These are phyloP conservation scores for Xylaria sp. DNA, from an alignment of 2,329 filamentous ascomycete species.

Conservation along the genomic window DNA sequence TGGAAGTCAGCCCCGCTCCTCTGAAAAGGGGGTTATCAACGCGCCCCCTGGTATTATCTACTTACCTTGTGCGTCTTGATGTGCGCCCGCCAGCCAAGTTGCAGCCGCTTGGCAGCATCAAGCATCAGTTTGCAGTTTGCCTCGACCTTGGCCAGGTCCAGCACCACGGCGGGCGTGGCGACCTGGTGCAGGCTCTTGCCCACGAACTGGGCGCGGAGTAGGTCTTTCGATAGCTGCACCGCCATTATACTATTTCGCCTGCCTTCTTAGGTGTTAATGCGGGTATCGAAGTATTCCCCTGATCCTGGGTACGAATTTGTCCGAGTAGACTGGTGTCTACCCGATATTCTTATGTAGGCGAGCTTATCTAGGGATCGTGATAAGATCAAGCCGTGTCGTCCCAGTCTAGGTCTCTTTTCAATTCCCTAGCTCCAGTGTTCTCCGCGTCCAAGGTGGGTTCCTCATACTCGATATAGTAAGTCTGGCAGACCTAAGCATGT, in stretches of 20 bases:
- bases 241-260: constrained; percentile 14
- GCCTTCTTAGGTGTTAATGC: background rate
- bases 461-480: background rate
- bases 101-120: constrained; percentile 58
- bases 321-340: background rate
- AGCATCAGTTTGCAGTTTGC: constrained; percentile 75
- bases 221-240: constrained; percentile 37
- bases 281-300: background rate
- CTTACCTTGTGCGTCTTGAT: constrained; percentile 82
- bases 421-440: background rate
- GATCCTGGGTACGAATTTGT: background rate
- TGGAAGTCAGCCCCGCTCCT: constrained; percentile 2
- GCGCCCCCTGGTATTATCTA: too few species aligned
- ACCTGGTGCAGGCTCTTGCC: constrained; percentile 63
- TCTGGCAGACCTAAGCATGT: background rate
- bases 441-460: background rate
- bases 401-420: background rate
- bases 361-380: background rate
- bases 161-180: constrained; percentile 66
- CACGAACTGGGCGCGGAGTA: constrained; percentile 51
- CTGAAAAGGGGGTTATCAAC: too few species aligned
- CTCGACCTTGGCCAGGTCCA: constrained; percentile 68
- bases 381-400: background rate
- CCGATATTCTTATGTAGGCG: background rate
- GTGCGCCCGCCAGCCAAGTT: constrained; percentile 72